phyloP scores from a whole-genome alignment of 1,284 basidiomycete genomes.

The Volvariella volvacea region DNA sequence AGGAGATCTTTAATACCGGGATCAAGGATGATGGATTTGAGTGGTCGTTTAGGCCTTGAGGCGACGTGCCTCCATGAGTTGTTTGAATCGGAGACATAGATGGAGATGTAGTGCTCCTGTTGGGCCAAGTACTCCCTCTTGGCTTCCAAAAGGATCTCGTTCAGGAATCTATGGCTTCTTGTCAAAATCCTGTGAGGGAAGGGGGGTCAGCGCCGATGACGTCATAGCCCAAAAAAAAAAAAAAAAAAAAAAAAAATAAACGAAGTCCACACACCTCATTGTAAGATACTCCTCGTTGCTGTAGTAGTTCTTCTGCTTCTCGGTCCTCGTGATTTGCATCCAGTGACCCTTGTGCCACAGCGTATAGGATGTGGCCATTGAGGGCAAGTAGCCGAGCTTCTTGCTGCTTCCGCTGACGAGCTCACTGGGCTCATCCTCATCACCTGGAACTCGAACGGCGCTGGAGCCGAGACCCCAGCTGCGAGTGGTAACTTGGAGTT shows the following conservation, averaged over 20 bases:
- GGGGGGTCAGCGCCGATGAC: neutral
- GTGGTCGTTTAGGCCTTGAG: conserved; percentile 54
- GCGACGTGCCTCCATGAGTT: conserved; percentile 51
- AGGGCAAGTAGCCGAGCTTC: conserved; percentile 38
- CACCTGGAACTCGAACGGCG: conserved; percentile 22
- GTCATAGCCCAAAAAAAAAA: neutral
- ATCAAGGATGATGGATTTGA: conserved; percentile 62
- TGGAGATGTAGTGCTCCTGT: conserved; percentile 45
- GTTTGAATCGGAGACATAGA: conserved; percentile 45
- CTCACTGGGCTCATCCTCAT: conserved; percentile 22
- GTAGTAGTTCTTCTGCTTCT: conserved; percentile 1
- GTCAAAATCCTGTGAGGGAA: conserved; percentile 39
- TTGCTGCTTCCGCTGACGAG: conserved; percentile 15
- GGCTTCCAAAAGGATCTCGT: conserved; percentile 48
- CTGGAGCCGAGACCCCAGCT: conserved; percentile 21
- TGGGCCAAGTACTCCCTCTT: conserved; percentile 44
- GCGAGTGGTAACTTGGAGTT: neutral
- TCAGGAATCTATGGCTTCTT: conserved; percentile 38
- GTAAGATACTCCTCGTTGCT: neutral
- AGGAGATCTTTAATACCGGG: conserved; percentile 58
- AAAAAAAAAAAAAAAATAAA: too few relatives aligned
- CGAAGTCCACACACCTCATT: neutral
- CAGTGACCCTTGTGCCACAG: conserved; percentile 40
- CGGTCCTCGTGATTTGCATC: conserved; percentile 29
- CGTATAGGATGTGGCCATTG: conserved; percentile 29